Percentiles rank a stretch among this genome's conserved stretches.
These are phyloP conservation scores for Medicago ruthenica DNA, from an alignment of 306 rosid genomes.

Conservation along the genomic window DNA sequence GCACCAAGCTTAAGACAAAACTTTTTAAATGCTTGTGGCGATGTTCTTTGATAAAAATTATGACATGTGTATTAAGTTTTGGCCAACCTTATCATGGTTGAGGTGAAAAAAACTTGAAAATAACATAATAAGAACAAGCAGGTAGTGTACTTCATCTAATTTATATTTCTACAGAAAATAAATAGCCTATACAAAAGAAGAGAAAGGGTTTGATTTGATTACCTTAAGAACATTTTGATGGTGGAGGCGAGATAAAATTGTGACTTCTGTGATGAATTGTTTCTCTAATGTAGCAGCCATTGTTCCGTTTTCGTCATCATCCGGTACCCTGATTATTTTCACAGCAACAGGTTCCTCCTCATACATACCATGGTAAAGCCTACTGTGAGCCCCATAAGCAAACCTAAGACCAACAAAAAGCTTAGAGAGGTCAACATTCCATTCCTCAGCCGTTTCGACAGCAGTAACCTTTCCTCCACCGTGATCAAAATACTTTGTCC, in stretches of 20 bases:
- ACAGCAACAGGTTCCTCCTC: slow-evolving; percentile 84
- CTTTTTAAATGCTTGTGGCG: not conserved
- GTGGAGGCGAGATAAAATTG: slow-evolving; percentile 80
- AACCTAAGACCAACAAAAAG: slow-evolving; percentile 82
- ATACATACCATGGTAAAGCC: slow-evolving; percentile 93
- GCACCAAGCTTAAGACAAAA: not conserved
- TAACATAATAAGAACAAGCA: slow-evolving; percentile 3
- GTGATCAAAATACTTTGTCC: slow-evolving; percentile 89
- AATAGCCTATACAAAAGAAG: slow-evolving; percentile 1
- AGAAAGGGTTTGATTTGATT: slow-evolving; percentile 37
- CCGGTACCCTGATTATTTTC: slow-evolving; percentile 77
- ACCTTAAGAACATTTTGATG: slow-evolving; percentile 85
- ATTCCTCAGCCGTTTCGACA: slow-evolving; percentile 84
- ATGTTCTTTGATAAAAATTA: slow-evolving; percentile 28
- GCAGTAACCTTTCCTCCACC: slow-evolving; percentile 88
- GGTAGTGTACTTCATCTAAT: not conserved
- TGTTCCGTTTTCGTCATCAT: slow-evolving; percentile 76
- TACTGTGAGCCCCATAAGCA: slow-evolving; percentile 94
- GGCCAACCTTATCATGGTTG: slow-evolving; percentile 10
- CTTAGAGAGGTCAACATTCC: slow-evolving; percentile 79
- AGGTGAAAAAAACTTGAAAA: slow-evolving; percentile 6
- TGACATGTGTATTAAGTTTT: not conserved
- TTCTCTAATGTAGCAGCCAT: slow-evolving; percentile 78
- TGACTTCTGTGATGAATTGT: slow-evolving; percentile 80
- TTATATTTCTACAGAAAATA: not conserved